These are phyloP conservation scores for Bothriochloa decipiens DNA, from an alignment of 176 grass and related monocot species.

Conservation along the genomic window DNA sequence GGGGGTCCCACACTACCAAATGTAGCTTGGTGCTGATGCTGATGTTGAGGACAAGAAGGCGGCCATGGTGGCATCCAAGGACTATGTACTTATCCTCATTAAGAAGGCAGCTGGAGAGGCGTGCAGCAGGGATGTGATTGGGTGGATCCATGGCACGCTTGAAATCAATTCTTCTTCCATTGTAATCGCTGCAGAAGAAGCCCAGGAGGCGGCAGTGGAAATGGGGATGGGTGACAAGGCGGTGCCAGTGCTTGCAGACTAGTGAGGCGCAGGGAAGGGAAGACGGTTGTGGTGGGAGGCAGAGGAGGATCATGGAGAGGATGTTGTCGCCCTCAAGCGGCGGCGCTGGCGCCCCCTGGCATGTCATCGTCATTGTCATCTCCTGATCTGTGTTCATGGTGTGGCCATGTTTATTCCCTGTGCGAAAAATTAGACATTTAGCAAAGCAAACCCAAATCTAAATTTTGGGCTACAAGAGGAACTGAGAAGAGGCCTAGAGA, in stretches of 20 bases:
- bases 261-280: conserved; percentile 1
- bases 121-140: neutral
- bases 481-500: too few relatives aligned
- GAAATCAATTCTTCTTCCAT: neutral
- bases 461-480: too few relatives aligned
- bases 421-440: too few relatives aligned
- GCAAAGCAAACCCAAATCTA: too few relatives aligned
- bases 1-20: conserved; percentile 26
- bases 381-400: too few relatives aligned
- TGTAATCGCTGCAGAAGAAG: neutral
- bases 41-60: neutral
- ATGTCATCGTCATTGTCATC: too few relatives aligned
- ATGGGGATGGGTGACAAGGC: neutral
- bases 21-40: rapidly evolving
- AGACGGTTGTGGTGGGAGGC: neutral
- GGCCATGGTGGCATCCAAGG: conserved; percentile 14
- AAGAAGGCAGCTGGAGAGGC: neutral
- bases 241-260: conserved; percentile 9
- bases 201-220: conserved; percentile 16
- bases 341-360: too few relatives aligned
- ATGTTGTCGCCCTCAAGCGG: too few relatives aligned
- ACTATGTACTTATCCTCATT: neutral
- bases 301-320: neutral
- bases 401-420: too few relatives aligned
- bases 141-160: neutral